Percentiles rank a stretch among this genome's conserved stretches.
Evolutionary conservation across 1,284 basidiomycete species (phyloP).

Genomic region (Apiotrichum siamense): DNA sequence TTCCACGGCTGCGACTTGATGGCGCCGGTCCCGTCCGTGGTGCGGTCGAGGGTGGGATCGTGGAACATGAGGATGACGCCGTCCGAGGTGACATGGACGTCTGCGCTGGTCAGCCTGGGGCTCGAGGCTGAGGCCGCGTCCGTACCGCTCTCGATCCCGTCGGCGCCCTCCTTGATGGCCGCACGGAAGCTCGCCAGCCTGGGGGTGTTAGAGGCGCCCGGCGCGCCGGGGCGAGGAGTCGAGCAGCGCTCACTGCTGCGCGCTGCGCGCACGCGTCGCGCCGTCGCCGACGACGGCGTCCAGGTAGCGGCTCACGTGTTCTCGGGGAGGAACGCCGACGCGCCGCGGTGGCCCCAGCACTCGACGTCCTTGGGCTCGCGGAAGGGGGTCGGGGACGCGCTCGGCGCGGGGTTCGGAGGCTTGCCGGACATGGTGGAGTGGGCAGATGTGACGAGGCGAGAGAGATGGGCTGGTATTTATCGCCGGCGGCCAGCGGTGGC

Average conservation of each 20-base stretch:
- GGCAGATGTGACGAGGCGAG: not conserved
- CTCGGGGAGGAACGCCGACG: conserved; percentile 54
- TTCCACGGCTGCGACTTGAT: conserved; percentile 50
- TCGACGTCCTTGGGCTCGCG: conserved; percentile 50
- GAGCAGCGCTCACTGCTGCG: no score
- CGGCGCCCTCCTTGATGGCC: conserved; percentile 83
- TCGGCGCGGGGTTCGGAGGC: not conserved
- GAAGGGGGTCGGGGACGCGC: not conserved
- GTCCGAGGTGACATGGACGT: conserved; percentile 92
- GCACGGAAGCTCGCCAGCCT: conserved; percentile 82
- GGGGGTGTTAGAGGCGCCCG: conserved; percentile 44
- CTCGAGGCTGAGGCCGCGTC: not conserved
- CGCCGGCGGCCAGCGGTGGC: no score
- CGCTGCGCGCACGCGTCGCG: not conserved
- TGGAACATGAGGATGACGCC: conserved; percentile 94
- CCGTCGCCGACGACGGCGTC: no score
- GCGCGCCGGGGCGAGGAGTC: not conserved
- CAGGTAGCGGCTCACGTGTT: conserved; percentile 39
- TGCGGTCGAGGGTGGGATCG: conserved; percentile 63
- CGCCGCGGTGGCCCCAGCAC: conserved; percentile 92
- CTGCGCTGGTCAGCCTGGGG: conserved; percentile 55
- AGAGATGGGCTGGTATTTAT: not conserved
- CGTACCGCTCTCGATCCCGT: conserved; percentile 76
- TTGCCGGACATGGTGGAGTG: not conserved
- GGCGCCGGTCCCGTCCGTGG: conserved; percentile 53